Conservation (phyloP, 202 grass and related monocot species). For the Zizania palustris region DNA sequence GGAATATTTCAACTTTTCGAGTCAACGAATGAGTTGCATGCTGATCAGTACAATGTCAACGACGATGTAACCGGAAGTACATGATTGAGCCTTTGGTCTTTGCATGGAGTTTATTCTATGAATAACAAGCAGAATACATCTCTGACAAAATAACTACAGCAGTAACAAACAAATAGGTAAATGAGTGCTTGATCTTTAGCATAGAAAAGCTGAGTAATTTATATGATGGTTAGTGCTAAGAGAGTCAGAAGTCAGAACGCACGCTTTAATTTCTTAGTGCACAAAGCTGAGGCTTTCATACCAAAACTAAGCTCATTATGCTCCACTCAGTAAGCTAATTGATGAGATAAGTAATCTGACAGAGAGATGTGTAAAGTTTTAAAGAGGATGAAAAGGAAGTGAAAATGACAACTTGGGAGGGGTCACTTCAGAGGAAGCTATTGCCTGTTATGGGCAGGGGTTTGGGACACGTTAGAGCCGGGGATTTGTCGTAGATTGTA, state of each 20-base stretch:
- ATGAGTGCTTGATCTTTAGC: neutral
- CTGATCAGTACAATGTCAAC: neutral
- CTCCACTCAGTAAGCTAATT: slow-evolving; percentile 26
- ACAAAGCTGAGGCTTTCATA: slow-evolving; percentile 24
- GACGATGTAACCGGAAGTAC: neutral
- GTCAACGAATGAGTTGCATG: neutral
- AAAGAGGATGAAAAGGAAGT: slow-evolving; percentile 4
- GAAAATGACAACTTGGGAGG: neutral
- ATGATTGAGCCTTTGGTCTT: no score
- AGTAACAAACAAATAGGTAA: slow-evolving; percentile 26
- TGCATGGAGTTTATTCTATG: no score
- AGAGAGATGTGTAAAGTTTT: slow-evolving; percentile 38
- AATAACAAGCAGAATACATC: neutral
- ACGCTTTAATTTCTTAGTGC: slow-evolving; percentile 21
- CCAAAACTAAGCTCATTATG: slow-evolving; percentile 27
- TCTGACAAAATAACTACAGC: neutral
- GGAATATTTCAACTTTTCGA: neutral
- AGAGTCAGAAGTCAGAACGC: slow-evolving; percentile 34
- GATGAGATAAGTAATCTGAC: slow-evolving; percentile 12
- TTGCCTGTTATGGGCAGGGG: no score
- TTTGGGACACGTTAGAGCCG: no score
- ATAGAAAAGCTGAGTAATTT: neutral
- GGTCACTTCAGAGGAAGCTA: slow-evolving; percentile 23
- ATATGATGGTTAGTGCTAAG: slow-evolving; percentile 38
- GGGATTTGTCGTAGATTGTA: no score